Conservation (phyloP, 805 yeast genomes). For the Hanseniaspora clermontiae region DNA sequence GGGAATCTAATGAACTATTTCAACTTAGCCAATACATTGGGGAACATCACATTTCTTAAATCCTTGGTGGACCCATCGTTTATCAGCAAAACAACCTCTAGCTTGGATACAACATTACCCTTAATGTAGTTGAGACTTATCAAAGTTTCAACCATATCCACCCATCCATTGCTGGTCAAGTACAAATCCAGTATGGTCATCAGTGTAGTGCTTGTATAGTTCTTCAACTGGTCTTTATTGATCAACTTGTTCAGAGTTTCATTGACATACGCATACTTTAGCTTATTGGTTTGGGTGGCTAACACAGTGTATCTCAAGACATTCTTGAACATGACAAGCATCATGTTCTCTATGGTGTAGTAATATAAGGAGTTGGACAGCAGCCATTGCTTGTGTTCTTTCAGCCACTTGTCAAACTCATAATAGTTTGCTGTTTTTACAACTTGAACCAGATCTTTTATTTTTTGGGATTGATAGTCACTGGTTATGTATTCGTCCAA, state of each 20-base stretch:
- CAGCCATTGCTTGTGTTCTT: constrained; percentile 26
- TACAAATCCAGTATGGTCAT: neutral
- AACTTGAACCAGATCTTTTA: constrained; percentile 29
- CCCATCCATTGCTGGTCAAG: constrained; percentile 1
- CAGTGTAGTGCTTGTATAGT: neutral
- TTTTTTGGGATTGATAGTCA: neutral
- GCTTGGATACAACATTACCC: constrained; percentile 3
- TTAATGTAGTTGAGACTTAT: constrained; percentile 3
- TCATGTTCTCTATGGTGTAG: constrained; percentile 32
- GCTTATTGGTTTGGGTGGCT: constrained; percentile 20
- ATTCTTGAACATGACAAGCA: constrained; percentile 34
- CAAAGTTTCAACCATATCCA: constrained; percentile 10
- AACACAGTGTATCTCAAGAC: constrained; percentile 20
- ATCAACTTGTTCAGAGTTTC: neutral
- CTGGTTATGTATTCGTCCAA: constrained; percentile 3
- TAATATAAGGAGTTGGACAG: constrained; percentile 27
- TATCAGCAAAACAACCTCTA: neutral
- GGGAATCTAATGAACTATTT: no score
- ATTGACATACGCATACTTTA: constrained; percentile 20
- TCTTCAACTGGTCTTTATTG: neutral
- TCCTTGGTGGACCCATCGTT: constrained; percentile 1
- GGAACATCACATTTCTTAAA: neutral
- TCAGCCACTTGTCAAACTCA: constrained; percentile 26
- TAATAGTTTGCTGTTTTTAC: constrained; percentile 35
- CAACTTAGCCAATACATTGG: neutral